Evolutionary conservation across 108 stramenopile genomes (phyloP), one percentile per base, ranked within the genome.

Genomic region (Cyclotella baltica): DNA sequence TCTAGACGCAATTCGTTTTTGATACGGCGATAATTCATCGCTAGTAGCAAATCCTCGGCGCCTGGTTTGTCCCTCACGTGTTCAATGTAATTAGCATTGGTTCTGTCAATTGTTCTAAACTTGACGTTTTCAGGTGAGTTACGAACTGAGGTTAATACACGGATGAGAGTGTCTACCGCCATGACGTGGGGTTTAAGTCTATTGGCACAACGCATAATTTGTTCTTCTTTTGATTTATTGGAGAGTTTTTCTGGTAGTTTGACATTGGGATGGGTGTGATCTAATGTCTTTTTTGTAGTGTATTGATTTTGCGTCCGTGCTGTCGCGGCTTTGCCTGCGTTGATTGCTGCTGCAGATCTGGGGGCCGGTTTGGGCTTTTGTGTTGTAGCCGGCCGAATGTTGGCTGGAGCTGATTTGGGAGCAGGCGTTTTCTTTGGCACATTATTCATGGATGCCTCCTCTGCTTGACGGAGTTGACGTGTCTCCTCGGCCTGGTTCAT

Each of bases 141-240:
- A 40, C 89, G 87, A 0, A 96, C 78, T 0, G 85, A 64, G 4
- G 52, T 83, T 8, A 92, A 62, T 20, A 88, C 88, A 53, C 78
- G 73, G 25, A 84, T 53, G 4, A 96, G 75, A 0, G 92, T 93
- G 64, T 96, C 95, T 5, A 96, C 91, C 22, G 92, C 90, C 50
- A 66, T 65, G 36, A 92, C 87, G 56, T 88, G 74, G 0, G 90
- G 77, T 64, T 89, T 88, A 3, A 96, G 58, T 29, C 95, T 78
- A 69, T 89, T 59, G 36, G 91, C 87, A 50, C 88, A 89, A 36
- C 95, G 80, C 33, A 93, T 35, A 37, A 96, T 85, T 50, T 89
- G 84, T 62, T 96, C 92, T 76, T 92, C 90, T 68, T 87, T 91
- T 63, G 90, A 78, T 75, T 92, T 90, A 38, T 92, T 83, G 36